phyloP scores from a whole-genome alignment of 1,284 basidiomycete genomes.

The Ustilago loliicola region DNA sequence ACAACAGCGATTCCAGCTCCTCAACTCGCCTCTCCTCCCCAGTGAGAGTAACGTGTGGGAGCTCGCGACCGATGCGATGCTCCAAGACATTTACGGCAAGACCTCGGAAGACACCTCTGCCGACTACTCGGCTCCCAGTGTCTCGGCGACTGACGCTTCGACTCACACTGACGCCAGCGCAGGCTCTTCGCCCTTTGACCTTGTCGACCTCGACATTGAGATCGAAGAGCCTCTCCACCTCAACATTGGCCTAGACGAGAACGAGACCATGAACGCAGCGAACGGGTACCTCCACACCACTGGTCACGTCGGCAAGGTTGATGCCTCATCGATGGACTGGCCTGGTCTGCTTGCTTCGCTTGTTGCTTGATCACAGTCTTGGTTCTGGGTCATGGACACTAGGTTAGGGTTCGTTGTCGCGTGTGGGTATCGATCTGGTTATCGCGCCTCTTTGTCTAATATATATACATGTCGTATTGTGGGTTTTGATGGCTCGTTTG shows the following conservation, averaged over 20 bases:
- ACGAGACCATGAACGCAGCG: constrained; percentile 14
- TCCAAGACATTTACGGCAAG: constrained; percentile 43
- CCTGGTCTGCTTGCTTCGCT: constrained; percentile 37
- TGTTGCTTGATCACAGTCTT: constrained; percentile 23
- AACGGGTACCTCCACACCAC: not conserved
- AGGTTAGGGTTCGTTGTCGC: not conserved
- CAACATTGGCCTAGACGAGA: constrained; percentile 29
- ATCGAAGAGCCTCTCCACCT: constrained; percentile 52
- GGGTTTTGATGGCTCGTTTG: constrained; percentile 14
- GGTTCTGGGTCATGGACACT: not conserved
- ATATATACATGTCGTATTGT: not conserved
- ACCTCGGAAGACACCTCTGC: constrained; percentile 14
- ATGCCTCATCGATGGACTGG: constrained; percentile 35
- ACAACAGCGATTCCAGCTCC: constrained; percentile 34
- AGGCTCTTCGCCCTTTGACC: constrained; percentile 51
- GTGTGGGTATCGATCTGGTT: constrained; percentile 11
- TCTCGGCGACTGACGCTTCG: constrained; percentile 15
- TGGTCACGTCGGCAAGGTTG: constrained; percentile 11
- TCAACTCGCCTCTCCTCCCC: constrained; percentile 42
- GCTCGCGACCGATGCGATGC: constrained; percentile 50
- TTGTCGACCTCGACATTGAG: constrained; percentile 53
- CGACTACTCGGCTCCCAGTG: constrained; percentile 14
- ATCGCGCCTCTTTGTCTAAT: constrained; percentile 6
- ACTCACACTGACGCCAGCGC: constrained; percentile 25
- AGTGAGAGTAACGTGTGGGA: constrained; percentile 45